These are phyloP conservation scores for Dioscorea cayenensis DNA, from an alignment of 116 monocot genomes.

Conservation along the genomic window DNA sequence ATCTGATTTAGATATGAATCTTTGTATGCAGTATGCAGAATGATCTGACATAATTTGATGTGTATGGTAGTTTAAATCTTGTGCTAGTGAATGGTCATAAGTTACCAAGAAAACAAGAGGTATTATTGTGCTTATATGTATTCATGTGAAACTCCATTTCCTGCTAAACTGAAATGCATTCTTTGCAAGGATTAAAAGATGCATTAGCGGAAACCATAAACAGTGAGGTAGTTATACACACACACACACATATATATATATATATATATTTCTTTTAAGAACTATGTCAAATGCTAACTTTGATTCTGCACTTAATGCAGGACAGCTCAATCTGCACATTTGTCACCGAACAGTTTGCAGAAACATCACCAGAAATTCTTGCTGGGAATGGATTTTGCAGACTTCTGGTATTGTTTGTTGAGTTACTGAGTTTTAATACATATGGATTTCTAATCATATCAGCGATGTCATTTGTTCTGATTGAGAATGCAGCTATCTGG, in stretches of 20 bases:
- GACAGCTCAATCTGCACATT: slow-evolving; percentile 21
- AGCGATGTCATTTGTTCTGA: not conserved
- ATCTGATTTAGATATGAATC: not conserved
- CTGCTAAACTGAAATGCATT: not conserved
- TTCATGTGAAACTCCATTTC: too few species aligned
- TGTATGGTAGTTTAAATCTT: slow-evolving; percentile 25
- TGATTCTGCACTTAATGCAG: slow-evolving; percentile 10
- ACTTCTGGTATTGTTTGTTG: slow-evolving; percentile 19
- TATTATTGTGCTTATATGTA: too few species aligned
- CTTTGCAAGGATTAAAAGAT: slow-evolving; percentile 21
- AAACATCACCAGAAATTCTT: slow-evolving; percentile 20
- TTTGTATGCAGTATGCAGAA: slow-evolving; percentile 5
- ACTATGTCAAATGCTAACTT: not conserved
- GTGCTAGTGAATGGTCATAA: slow-evolving; percentile 21
- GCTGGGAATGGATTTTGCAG: slow-evolving; percentile 26
- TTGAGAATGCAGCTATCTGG: slow-evolving; percentile 23
- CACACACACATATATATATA: too few species aligned
- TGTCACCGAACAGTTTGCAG: slow-evolving; percentile 18
- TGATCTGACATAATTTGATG: slow-evolving; percentile 19
- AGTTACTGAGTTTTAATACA: too few species aligned
- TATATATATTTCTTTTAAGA: not conserved
- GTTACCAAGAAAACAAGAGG: slow-evolving; percentile 23
- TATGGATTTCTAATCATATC: too few species aligned
- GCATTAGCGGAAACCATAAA: slow-evolving; percentile 15
- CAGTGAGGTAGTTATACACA: slow-evolving; percentile 6